A percentile compares a stretch with the other conserved stretches of the same genome.
Evolutionary conservation across 2,329 filamentous ascomycete genomes (phyloP).

Genomic region (Fusarium vanettenii): DNA sequence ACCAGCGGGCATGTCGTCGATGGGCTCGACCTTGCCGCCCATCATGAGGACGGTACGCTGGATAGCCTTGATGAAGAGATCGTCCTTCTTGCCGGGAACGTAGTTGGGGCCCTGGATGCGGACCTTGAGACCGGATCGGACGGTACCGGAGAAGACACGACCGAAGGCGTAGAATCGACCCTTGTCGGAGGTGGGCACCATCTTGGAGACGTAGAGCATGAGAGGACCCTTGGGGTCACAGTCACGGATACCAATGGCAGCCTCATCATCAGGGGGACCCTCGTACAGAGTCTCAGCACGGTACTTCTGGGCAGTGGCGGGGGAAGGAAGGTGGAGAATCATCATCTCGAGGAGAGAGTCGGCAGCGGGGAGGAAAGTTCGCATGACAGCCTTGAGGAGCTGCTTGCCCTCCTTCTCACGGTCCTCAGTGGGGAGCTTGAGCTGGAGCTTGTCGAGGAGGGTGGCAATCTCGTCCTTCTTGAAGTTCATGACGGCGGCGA

Average conservation of each 20-base stretch:
- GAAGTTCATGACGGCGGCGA: constrained; percentile 96
- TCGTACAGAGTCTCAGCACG: constrained; percentile 99
- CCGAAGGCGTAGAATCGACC: constrained; percentile 99
- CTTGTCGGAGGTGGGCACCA: constrained; percentile 99
- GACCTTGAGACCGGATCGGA: constrained; percentile 98
- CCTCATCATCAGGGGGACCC: constrained; percentile 92
- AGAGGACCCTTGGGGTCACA: constrained; percentile 98
- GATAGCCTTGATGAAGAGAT: constrained; percentile 99
- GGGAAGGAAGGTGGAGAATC: constrained; percentile 98
- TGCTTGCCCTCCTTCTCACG: constrained; percentile 96
- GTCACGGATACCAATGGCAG: constrained; percentile 96
- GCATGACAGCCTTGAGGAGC: constrained; percentile 98
- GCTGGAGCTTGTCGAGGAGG: constrained; percentile 91
- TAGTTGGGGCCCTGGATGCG: constrained; percentile 99
- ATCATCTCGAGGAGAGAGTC: constrained; percentile 99
- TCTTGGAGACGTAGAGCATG: constrained; percentile 99
- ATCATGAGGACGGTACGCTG: constrained; percentile 99
- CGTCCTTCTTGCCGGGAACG: constrained; percentile 96
- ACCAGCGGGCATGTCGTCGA: constrained; percentile 98
- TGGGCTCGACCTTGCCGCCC: constrained; percentile 98
- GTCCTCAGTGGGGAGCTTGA: constrained; percentile 90
- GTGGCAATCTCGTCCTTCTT: constrained; percentile 91
- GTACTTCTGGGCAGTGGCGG: constrained; percentile 95
- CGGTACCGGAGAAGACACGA: constrained; percentile 99
- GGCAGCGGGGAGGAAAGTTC: constrained; percentile 97